Conservation (phyloP, 2,329 filamentous ascomycete species). For the Chalara sp. region DNA sequence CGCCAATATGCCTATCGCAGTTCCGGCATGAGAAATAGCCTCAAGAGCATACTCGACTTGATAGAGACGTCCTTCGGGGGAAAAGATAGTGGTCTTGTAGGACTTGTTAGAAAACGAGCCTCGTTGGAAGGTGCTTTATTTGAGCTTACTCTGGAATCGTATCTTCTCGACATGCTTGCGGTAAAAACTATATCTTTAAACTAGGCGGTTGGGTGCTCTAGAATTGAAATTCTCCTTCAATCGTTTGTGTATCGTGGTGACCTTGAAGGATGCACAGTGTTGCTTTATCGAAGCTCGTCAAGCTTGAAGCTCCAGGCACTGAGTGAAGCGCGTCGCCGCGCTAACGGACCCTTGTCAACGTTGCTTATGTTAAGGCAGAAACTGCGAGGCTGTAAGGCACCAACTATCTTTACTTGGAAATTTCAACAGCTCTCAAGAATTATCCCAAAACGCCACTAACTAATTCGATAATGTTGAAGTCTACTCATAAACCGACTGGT, state of each 20-base stretch:
- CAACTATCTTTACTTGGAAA: constrained; percentile 6
- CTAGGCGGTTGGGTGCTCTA: background rate
- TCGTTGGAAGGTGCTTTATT: constrained; percentile 10
- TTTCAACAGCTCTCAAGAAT: constrained; percentile 3
- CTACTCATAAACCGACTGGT: constrained; percentile 59
- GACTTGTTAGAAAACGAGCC: constrained; percentile 18
- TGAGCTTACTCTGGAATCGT: constrained; percentile 83
- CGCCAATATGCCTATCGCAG: constrained; percentile 90
- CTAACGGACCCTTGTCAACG: background rate
- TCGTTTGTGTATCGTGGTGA: background rate
- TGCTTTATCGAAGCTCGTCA: too few relatives aligned
- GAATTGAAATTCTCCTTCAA: constrained; percentile 4
- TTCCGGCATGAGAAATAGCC: constrained; percentile 96
- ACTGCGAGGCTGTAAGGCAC: background rate
- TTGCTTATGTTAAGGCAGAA: background rate
- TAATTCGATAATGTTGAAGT: constrained; percentile 58
- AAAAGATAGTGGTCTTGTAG: constrained; percentile 96
- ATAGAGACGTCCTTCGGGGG: constrained; percentile 94
- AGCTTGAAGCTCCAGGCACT: constrained; percentile 21
- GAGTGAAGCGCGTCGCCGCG: background rate
- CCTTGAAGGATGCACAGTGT: too few relatives aligned
- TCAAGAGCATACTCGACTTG: constrained; percentile 99
- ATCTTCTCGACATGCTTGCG: constrained; percentile 79
- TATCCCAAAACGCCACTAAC: background rate
- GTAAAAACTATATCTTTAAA: background rate